These are phyloP conservation scores for Closterium sp. DNA, from an alignment of 139 green algal genomes.

Conservation along the genomic window DNA sequence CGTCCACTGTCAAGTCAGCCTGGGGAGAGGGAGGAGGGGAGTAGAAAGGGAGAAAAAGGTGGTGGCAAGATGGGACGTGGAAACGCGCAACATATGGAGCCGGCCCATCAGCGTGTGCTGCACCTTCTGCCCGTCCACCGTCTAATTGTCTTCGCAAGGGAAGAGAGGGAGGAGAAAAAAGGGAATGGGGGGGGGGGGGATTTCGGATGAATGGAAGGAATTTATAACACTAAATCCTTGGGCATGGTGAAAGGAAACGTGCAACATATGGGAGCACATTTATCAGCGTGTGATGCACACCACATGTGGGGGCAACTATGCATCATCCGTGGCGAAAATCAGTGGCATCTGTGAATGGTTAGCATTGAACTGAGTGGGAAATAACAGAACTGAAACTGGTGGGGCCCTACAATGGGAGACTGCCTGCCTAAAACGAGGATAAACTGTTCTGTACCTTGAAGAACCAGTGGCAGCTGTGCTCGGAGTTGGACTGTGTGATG, in stretches of 20 bases:
- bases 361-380: slow-evolving; percentile 98
- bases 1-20: slow-evolving; percentile 89
- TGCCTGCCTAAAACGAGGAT: slow-evolving; percentile 81
- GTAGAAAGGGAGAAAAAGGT: not conserved
- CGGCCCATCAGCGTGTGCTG: slow-evolving; percentile 75
- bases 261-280: too few species aligned
- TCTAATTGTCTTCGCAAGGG: slow-evolving; percentile 53
- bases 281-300: too few species aligned
- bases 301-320: too few species aligned
- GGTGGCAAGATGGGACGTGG: too few species aligned
- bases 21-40: slow-evolving; percentile 1
- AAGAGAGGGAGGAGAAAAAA: too few species aligned
- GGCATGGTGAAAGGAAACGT: too few species aligned
- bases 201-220: too few species aligned
- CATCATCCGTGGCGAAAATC: too few species aligned
- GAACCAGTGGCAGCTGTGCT: slow-evolving; percentile 89
- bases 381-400: slow-evolving; percentile 91
- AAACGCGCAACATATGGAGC: slow-evolving; percentile 48
- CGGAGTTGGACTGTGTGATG: slow-evolving; percentile 90
- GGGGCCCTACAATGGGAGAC: slow-evolving; percentile 63
- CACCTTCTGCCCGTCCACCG: slow-evolving; percentile 69
- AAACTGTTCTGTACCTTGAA: slow-evolving; percentile 51
- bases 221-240: too few species aligned
- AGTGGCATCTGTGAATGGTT: slow-evolving; percentile 21
- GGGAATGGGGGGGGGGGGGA: too few species aligned